These are phyloP conservation scores for Heterobasidion annosum DNA, from an alignment of 1,284 basidiomycete genomes.

Conservation along the genomic window DNA sequence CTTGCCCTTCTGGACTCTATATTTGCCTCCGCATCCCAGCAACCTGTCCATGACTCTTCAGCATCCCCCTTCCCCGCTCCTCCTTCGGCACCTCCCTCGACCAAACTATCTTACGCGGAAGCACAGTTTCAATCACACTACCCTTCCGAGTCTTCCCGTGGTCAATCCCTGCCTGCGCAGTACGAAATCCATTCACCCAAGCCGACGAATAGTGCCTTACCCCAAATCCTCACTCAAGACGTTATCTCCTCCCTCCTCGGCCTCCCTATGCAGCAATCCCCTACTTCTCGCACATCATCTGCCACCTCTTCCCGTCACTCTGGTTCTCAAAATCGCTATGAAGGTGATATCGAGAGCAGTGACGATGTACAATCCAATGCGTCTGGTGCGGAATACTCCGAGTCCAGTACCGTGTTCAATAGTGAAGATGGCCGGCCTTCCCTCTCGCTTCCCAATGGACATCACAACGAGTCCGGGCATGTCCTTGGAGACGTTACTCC, in stretches of 20 bases:
- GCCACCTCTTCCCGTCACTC: conserved; percentile 28
- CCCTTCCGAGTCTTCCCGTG: conserved; percentile 6
- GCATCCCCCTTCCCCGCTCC: conserved; percentile 10
- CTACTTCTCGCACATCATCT: conserved; percentile 41
- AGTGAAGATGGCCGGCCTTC: conserved; percentile 15
- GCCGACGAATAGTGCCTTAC: conserved; percentile 31
- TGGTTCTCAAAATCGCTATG: conserved; percentile 36
- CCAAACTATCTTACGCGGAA: conserved; percentile 4
- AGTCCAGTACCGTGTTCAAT: conserved; percentile 34
- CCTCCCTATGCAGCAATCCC: conserved; percentile 19
- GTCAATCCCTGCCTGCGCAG: not conserved
- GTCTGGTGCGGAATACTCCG: conserved; percentile 25
- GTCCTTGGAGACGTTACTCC: conserved; percentile 42
- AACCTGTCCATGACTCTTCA: conserved; percentile 5
- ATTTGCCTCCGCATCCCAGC: conserved; percentile 36
- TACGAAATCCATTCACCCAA: conserved; percentile 32
- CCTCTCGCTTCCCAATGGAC: conserved; percentile 10
- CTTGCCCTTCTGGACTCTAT: conserved; percentile 39
- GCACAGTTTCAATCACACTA: conserved; percentile 1
- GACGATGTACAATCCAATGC: conserved; percentile 9
- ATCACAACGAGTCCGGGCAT: conserved; percentile 6
- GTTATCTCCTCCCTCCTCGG: conserved; percentile 53
- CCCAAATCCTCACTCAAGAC: conserved; percentile 55
- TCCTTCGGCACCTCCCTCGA: conserved; percentile 9
- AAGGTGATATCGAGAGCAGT: conserved; percentile 42